These are phyloP conservation scores for Pyricularia sp. DNA, from an alignment of 2,329 filamentous ascomycete species.

Conservation along the genomic window DNA sequence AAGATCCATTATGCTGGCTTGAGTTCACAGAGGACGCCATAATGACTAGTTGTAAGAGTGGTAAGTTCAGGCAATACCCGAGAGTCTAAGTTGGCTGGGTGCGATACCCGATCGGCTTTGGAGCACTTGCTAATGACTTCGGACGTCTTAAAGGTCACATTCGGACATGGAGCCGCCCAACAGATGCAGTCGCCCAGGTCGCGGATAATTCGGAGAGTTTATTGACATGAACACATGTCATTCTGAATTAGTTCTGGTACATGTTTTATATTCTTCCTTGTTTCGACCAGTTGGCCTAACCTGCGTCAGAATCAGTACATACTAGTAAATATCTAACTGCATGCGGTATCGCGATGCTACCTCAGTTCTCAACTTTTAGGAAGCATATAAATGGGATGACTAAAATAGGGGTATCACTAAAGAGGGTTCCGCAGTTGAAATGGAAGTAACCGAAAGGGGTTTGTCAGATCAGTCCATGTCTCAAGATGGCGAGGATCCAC, in stretches of 20 bases:
- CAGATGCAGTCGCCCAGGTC: conserved; percentile 20
- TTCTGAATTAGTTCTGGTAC: not conserved
- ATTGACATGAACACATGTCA: not conserved
- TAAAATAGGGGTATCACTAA: not conserved
- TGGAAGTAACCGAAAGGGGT: not conserved
- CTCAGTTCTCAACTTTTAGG: not conserved
- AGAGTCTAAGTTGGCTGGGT: not conserved
- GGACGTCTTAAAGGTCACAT: conserved; percentile 21
- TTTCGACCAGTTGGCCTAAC: not conserved
- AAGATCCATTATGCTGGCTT: conserved; percentile 78
- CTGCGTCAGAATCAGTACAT: not conserved
- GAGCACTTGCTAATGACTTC: not conserved
- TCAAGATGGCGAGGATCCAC: not conserved
- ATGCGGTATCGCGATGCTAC: not conserved
- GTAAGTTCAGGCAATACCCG: conserved; percentile 36
- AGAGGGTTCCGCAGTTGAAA: not conserved
- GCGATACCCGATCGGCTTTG: not conserved
- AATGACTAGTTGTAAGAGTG: conserved; percentile 80
- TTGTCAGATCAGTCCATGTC: not conserved
- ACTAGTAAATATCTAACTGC: not conserved
- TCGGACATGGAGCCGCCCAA: conserved; percentile 28
- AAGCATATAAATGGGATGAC: not conserved
- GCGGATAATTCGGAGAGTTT: conserved; percentile 5
- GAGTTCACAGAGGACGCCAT: conserved; percentile 92
- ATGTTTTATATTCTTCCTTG: not conserved